Evolutionary conservation across 2,329 filamentous ascomycete genomes (phyloP).

Genomic region (Penicillium thymicola): DNA sequence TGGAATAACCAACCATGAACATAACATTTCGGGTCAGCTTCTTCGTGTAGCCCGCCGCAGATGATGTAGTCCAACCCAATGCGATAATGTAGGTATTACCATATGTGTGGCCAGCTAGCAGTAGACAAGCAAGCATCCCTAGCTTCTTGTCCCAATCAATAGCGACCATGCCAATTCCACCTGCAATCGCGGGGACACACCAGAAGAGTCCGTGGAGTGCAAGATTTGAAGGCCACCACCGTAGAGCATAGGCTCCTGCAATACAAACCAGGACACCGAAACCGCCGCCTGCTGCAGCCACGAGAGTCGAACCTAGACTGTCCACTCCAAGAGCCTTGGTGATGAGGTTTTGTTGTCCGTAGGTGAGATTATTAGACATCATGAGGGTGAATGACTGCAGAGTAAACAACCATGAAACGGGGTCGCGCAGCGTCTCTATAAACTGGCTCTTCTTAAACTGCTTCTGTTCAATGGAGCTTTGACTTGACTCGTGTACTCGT

Average conservation of each 20-base stretch:
- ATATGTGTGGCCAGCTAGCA: slow-evolving; percentile 29
- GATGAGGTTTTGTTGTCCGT: slow-evolving; percentile 41
- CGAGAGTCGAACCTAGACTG: slow-evolving; percentile 40
- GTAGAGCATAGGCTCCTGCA: slow-evolving; percentile 31
- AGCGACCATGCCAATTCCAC: slow-evolving; percentile 32
- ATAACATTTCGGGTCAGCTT: slow-evolving; percentile 33
- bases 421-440: slow-evolving; percentile 14
- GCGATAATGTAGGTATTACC: slow-evolving; percentile 39
- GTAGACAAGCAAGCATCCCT: slow-evolving; percentile 30
- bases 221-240: slow-evolving; percentile 30
- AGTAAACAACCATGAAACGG: slow-evolving; percentile 35
- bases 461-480: slow-evolving; percentile 21
- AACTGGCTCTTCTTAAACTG: slow-evolving; percentile 18
- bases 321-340: slow-evolving; percentile 36
- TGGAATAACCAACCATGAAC: slow-evolving; percentile 23
- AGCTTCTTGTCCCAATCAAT: slow-evolving; percentile 30
- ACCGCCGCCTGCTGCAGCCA: slow-evolving; percentile 38
- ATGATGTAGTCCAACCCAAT: slow-evolving; percentile 40
- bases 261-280: slow-evolving; percentile 36
- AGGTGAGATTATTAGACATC: slow-evolving; percentile 41
- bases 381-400: slow-evolving; percentile 17
- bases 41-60: slow-evolving; percentile 31
- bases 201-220: slow-evolving; percentile 33
- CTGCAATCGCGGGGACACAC: slow-evolving; percentile 29
- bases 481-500: slow-evolving; percentile 15